Conservation (phyloP, 129 eudicot genomes). For the Helichrysum umbraculigerum region DNA sequence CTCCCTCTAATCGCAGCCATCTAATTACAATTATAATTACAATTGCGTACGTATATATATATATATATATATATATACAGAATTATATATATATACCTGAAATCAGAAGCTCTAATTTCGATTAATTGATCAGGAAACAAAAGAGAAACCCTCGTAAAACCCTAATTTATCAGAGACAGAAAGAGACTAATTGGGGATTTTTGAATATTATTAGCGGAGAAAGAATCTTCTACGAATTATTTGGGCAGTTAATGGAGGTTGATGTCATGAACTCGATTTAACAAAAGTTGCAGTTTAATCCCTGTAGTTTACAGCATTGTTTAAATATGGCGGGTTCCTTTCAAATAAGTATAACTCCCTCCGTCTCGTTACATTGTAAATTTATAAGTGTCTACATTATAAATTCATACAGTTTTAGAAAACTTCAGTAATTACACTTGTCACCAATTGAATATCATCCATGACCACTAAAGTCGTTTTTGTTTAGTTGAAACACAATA, state of each 20-base stretch:
- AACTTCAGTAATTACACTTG: no score
- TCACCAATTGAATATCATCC: no score
- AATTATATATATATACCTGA: constrained; percentile 3
- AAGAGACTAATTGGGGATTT: constrained; percentile 23
- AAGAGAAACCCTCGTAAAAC: constrained; percentile 46
- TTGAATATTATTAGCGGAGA: constrained; percentile 26
- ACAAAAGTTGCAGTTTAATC: neutral
- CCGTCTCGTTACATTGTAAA: no score
- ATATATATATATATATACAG: constrained; percentile 6
- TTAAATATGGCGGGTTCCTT: constrained; percentile 1
- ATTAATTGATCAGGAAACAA: neutral
- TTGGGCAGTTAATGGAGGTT: constrained; percentile 27
- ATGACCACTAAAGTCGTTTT: no score
- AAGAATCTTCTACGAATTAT: constrained; percentile 36
- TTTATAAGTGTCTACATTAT: no score
- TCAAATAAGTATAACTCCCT: no score
- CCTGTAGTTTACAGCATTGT: neutral
- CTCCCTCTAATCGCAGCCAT: constrained; percentile 48
- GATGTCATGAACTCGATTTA: constrained; percentile 15
- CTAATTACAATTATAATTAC: neutral
- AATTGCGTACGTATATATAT: constrained; percentile 2
- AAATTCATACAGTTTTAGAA: no score
- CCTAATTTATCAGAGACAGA: constrained; percentile 32
- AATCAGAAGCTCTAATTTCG: no score
- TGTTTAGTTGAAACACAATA: no score